Percentiles rank a stretch among this genome's conserved stretches.
These are phyloP conservation scores for Mycena rosella DNA, from an alignment of 768 basidiomycete species.

Conservation along the genomic window DNA sequence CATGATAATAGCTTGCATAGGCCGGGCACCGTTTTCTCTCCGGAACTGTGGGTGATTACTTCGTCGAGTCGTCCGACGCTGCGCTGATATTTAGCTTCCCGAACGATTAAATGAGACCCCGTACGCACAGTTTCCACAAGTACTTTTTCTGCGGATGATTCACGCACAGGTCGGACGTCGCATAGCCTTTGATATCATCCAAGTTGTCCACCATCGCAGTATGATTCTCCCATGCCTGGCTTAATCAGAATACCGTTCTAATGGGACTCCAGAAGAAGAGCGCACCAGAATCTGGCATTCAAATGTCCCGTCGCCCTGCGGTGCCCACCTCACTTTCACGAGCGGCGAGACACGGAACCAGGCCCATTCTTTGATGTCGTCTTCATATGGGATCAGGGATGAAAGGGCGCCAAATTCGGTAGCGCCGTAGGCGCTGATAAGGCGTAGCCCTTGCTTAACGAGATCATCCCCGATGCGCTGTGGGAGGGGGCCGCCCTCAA, in stretches of 20 bases:
- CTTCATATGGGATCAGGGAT: constrained; percentile 4
- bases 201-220: constrained; percentile 49
- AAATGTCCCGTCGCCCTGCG: constrained; percentile 51
- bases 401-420: constrained; percentile 50
- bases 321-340: constrained; percentile 47
- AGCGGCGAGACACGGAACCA: constrained; percentile 45
- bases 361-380: constrained; percentile 47
- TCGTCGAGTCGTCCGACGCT: constrained; percentile 52
- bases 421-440: constrained; percentile 37
- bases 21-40: constrained; percentile 49
- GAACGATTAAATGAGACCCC: not conserved
- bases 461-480: constrained; percentile 48
- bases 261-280: not conserved
- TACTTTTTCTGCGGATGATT: constrained; percentile 52
- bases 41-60: constrained; percentile 46
- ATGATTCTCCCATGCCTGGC: constrained; percentile 46
- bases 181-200: constrained; percentile 50
- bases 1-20: constrained; percentile 40
- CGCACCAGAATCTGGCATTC: constrained; percentile 55
- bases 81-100: too few relatives aligned
- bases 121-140: constrained; percentile 51
- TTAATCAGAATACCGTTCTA: too few relatives aligned
- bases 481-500: constrained; percentile 45
- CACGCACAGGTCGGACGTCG: constrained; percentile 53
- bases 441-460: constrained; percentile 44